Conservation (phyloP, 495 filamentous ascomycete genomes). For the Glarea lozoyensis region DNA sequence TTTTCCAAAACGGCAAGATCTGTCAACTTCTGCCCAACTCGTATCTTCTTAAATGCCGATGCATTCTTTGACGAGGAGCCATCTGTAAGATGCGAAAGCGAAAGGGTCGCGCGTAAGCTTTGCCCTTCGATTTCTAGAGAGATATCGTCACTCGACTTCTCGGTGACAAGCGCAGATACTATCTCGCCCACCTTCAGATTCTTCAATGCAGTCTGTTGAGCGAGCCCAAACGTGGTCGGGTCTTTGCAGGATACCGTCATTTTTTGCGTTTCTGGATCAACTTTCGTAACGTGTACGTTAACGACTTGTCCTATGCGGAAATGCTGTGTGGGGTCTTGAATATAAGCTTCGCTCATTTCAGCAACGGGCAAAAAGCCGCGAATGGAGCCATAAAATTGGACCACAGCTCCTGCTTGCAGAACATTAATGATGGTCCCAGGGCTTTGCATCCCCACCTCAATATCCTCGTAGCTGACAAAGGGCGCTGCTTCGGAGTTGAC, state of each 20-base stretch:
- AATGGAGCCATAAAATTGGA: slow-evolving; percentile 83
- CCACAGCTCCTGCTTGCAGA: slow-evolving; percentile 67
- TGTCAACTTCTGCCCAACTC: slow-evolving; percentile 68
- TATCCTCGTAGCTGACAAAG: slow-evolving; percentile 65
- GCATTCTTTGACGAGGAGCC: slow-evolving; percentile 64
- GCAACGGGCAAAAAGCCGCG: slow-evolving; percentile 81
- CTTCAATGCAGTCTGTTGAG: slow-evolving; percentile 66
- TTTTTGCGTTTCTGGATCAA: slow-evolving; percentile 59
- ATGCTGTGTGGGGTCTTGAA: slow-evolving; percentile 78
- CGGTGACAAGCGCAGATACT: slow-evolving; percentile 69
- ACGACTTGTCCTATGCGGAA: slow-evolving; percentile 87
- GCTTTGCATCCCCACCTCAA: slow-evolving; percentile 60
- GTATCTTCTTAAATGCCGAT: slow-evolving; percentile 65
- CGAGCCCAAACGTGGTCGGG: slow-evolving; percentile 61
- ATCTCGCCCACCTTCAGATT: slow-evolving; percentile 59
- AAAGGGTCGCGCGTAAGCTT: slow-evolving; percentile 65
- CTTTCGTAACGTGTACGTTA: slow-evolving; percentile 71
- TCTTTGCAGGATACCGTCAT: slow-evolving; percentile 92
- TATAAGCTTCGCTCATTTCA: slow-evolving; percentile 97
- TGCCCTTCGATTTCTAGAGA: slow-evolving; percentile 64
- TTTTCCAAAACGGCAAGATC: slow-evolving; percentile 83
- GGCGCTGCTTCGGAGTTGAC: slow-evolving; percentile 74
- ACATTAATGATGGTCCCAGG: slow-evolving; percentile 81
- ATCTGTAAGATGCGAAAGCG: slow-evolving; percentile 72
- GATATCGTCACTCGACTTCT: slow-evolving; percentile 74